Percentiles rank a stretch among this genome's conserved stretches.
Conservation (phyloP, 768 basidiomycete species). For the Floccularia luteovirens region DNA sequence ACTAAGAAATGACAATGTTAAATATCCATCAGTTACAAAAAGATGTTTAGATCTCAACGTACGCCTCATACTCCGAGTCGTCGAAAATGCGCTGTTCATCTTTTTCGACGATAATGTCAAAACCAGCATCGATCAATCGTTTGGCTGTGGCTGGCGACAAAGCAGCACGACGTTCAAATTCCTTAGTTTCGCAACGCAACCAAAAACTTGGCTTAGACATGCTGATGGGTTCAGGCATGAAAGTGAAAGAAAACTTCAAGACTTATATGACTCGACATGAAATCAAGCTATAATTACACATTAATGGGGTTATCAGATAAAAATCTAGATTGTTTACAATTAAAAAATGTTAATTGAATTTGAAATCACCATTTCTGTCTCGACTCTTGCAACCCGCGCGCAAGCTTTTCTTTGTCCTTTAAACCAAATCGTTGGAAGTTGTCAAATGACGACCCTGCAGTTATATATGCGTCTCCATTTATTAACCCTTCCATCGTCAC, state of each 20-base stretch:
- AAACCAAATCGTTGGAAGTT: conserved; percentile 25
- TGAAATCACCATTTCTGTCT: too few relatives aligned
- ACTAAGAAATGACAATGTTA: conserved; percentile 30
- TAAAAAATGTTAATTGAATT: too few relatives aligned
- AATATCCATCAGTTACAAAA: conserved; percentile 3
- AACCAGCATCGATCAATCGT: conserved; percentile 81
- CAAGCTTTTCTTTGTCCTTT: conserved; percentile 20
- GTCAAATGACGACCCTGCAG: conserved; percentile 14
- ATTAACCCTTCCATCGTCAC: conserved; percentile 19
- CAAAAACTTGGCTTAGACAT: conserved; percentile 64
- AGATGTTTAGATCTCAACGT: conserved; percentile 23
- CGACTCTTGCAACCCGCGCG: conserved; percentile 12
- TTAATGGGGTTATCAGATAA: too few relatives aligned
- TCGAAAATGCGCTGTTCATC: conserved; percentile 93
- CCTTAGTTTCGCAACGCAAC: conserved; percentile 97
- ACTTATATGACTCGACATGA: neutral
- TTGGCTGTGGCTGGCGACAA: conserved; percentile 90
- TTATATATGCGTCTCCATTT: conserved; percentile 18
- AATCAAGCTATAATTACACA: too few relatives aligned
- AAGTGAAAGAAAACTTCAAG: neutral
- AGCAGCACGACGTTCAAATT: conserved; percentile 88
- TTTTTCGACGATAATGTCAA: conserved; percentile 86
- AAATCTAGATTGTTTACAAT: too few relatives aligned
- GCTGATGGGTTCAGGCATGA: neutral
- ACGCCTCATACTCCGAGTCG: conserved; percentile 90